These are phyloP conservation scores for Daldinia grandis DNA, from an alignment of 495 filamentous ascomycete species.

Conservation along the genomic window DNA sequence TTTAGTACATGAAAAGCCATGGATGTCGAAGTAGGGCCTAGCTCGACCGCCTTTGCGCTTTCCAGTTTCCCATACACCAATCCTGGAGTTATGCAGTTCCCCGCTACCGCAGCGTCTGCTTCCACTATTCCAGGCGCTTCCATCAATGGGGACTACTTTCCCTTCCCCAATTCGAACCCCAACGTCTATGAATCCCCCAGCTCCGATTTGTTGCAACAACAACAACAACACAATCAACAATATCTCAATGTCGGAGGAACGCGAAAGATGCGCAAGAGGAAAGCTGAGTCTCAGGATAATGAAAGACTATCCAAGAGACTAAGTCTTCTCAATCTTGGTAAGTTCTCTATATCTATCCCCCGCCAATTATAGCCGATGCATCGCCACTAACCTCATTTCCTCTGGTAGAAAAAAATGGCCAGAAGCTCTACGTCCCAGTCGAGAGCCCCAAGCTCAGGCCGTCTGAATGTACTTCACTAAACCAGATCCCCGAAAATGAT, in stretches of 20 bases:
- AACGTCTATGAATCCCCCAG: neutral
- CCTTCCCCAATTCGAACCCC: conserved; percentile 10
- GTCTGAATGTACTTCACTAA: conserved; percentile 15
- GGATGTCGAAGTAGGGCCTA: conserved; percentile 37
- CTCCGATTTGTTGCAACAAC: conserved; percentile 19
- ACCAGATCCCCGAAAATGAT: conserved; percentile 56
- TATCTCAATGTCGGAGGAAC: conserved; percentile 39
- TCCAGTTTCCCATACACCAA: conserved; percentile 29
- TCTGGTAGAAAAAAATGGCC: conserved; percentile 60
- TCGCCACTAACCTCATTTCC: conserved; percentile 10
- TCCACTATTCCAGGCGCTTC: conserved; percentile 28
- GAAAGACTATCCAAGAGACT: conserved; percentile 80
- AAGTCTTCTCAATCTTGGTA: conserved; percentile 82
- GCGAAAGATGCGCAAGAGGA: conserved; percentile 58
- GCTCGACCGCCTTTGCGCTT: conserved; percentile 22
- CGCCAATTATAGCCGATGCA: conserved; percentile 2
- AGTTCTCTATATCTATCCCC: conserved; percentile 34
- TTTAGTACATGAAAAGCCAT: conserved; percentile 15
- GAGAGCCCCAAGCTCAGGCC: conserved; percentile 48
- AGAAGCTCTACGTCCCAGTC: conserved; percentile 65
- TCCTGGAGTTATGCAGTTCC: conserved; percentile 26
- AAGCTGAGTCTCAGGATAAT: conserved; percentile 60
- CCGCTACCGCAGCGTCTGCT: conserved; percentile 19
- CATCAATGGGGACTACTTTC: conserved; percentile 7
- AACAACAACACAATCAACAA: conserved; percentile 12